These are phyloP conservation scores for Calonectria pteridis DNA, from an alignment of 2,329 filamentous ascomycete species.

Conservation along the genomic window DNA sequence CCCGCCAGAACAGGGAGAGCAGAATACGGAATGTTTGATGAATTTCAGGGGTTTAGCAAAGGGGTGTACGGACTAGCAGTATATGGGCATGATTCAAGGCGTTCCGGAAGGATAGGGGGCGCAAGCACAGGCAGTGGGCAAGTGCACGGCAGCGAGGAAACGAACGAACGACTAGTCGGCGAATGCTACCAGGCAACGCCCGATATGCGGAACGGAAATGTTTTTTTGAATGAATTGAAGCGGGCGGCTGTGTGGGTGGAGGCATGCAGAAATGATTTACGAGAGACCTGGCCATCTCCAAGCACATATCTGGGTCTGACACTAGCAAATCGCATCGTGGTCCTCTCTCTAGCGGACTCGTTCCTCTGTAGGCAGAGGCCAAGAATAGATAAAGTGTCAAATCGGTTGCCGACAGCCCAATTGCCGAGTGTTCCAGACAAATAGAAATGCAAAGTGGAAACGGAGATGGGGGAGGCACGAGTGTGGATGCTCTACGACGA, in stretches of 20 bases:
- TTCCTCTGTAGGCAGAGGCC: background rate
- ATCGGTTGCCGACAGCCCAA: background rate
- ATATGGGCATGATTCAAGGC: slow-evolving; percentile 42
- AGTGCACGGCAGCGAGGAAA: slow-evolving; percentile 35
- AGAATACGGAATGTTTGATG: slow-evolving; percentile 39
- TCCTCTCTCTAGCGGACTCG: background rate
- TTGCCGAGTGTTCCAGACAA: background rate
- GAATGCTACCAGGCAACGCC: slow-evolving; percentile 2
- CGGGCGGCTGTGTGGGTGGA: background rate
- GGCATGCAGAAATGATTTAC: slow-evolving; percentile 18
- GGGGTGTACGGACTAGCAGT: slow-evolving; percentile 30
- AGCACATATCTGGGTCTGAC: background rate
- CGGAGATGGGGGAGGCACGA: background rate
- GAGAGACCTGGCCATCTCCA: slow-evolving; percentile 7
- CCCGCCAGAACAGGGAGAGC: slow-evolving; percentile 35
- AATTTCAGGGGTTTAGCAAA: slow-evolving; percentile 38
- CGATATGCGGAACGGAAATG: slow-evolving; percentile 11
- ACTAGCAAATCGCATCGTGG: background rate
- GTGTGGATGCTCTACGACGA: background rate
- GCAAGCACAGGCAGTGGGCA: slow-evolving; percentile 46
- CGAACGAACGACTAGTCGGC: slow-evolving; percentile 3
- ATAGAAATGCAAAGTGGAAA: background rate
- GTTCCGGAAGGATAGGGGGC: slow-evolving; percentile 35
- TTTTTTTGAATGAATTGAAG: background rate
- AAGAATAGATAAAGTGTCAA: slow-evolving; percentile 6